phyloP scores from a whole-genome alignment of 768 basidiomycete genomes.

The Trametes elegans region DNA sequence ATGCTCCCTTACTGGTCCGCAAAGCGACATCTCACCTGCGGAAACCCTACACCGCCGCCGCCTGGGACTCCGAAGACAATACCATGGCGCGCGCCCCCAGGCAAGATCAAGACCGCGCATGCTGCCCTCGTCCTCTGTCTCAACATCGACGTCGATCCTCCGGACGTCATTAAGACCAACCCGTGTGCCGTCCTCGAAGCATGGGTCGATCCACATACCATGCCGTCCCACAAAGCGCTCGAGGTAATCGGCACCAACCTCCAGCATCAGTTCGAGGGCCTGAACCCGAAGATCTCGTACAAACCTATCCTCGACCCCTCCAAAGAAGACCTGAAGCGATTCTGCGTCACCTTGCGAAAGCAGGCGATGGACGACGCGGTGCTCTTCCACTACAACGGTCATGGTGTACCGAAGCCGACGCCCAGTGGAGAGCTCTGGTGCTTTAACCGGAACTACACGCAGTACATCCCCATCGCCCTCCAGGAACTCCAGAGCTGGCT shows the following conservation, averaged over 20 bases:
- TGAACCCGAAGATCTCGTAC: slow-evolving; percentile 92
- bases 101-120: slow-evolving; percentile 88
- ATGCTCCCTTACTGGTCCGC: slow-evolving; percentile 81
- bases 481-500: slow-evolving; percentile 93
- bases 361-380: slow-evolving; percentile 92
- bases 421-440: slow-evolving; percentile 97
- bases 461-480: slow-evolving; percentile 96
- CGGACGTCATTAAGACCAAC: slow-evolving; percentile 95
- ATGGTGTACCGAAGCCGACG: slow-evolving; percentile 97
- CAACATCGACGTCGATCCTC: slow-evolving; percentile 97
- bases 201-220: slow-evolving; percentile 94
- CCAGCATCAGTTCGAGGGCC: slow-evolving; percentile 92
- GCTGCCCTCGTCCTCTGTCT: slow-evolving; percentile 89
- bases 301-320: slow-evolving; percentile 95
- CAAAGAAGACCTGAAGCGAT: slow-evolving; percentile 87
- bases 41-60: slow-evolving; percentile 75
- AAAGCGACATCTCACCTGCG: slow-evolving; percentile 88
- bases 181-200: slow-evolving; percentile 94
- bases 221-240: slow-evolving; percentile 90
- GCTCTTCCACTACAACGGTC: slow-evolving; percentile 97
- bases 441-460: slow-evolving; percentile 95
- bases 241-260: slow-evolving; percentile 92
- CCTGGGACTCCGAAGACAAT: slow-evolving; percentile 62
- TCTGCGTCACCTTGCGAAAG: slow-evolving; percentile 79
- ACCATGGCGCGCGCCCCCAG: slow-evolving; percentile 80